Percentiles rank a stretch among this genome's conserved stretches.
These are phyloP conservation scores for Cladosporium sp. DNA, from an alignment of 2,329 filamentous ascomycete genomes.

Conservation along the genomic window DNA sequence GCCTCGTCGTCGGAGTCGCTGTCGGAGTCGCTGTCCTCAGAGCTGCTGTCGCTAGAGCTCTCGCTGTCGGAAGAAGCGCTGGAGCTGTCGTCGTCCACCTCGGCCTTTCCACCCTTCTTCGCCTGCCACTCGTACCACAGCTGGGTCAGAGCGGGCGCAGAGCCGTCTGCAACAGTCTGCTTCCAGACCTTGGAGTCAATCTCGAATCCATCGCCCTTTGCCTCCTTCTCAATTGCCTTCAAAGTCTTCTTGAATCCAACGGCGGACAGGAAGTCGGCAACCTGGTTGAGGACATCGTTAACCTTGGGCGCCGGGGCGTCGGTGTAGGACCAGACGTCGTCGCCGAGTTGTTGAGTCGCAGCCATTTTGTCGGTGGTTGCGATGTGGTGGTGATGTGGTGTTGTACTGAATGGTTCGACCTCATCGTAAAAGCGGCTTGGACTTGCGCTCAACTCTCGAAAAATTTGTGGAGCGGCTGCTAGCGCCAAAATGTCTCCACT, in stretches of 20 bases:
- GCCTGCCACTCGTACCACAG: constrained; percentile 16
- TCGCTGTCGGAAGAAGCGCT: constrained; percentile 19
- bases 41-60: constrained; percentile 13
- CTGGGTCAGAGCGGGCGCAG: constrained; percentile 17
- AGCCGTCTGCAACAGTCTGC: constrained; percentile 24
- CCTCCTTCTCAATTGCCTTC: constrained; percentile 34
- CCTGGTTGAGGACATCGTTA: constrained; percentile 25
- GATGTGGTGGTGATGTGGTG: not conserved
- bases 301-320: constrained; percentile 9
- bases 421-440: not conserved
- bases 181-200: constrained; percentile 24
- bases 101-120: constrained; percentile 23
- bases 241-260: constrained; percentile 36
- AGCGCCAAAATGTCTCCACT: not conserved
- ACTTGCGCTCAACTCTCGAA: constrained; percentile 1
- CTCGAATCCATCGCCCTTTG: constrained; percentile 31
- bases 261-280: constrained; percentile 33
- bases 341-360: constrained; percentile 16
- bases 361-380: constrained; percentile 15
- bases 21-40: constrained; percentile 26
- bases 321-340: constrained; percentile 16
- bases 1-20: constrained; percentile 19
- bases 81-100: constrained; percentile 17
- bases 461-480: constrained; percentile 18
- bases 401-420: not conserved